Evolutionary conservation across 2,329 filamentous ascomycete species (phyloP).

Genomic region (Penicillium psychrosexuale): DNA sequence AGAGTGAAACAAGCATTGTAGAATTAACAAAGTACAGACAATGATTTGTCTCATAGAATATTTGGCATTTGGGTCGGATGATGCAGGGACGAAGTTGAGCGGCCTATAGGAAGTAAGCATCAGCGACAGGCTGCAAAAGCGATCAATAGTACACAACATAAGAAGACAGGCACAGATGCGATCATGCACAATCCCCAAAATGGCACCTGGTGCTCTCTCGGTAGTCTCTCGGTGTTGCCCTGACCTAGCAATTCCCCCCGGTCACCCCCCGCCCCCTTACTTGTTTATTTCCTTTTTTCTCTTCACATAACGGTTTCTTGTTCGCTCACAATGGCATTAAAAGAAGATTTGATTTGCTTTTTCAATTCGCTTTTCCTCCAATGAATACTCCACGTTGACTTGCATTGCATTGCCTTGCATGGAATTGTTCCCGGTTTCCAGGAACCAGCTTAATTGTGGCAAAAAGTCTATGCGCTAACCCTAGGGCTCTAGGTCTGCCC

Average conservation of each 20-base stretch:
- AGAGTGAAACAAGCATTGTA: background rate
- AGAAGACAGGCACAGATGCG: background rate
- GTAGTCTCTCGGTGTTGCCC: background rate
- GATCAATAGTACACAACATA: slow-evolving; percentile 6
- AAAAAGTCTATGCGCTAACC: slow-evolving; percentile 12
- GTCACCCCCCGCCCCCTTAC: background rate
- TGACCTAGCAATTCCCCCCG: background rate
- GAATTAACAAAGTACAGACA: slow-evolving; percentile 2
- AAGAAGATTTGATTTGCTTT: background rate
- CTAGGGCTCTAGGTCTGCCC: background rate
- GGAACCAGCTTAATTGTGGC: slow-evolving; percentile 11
- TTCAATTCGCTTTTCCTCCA: background rate
- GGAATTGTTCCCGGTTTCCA: slow-evolving; percentile 16
- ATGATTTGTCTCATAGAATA: slow-evolving; percentile 5
- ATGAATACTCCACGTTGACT: slow-evolving; percentile 12
- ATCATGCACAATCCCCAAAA: background rate
- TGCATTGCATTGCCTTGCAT: slow-evolving; percentile 26
- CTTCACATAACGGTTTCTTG: background rate
- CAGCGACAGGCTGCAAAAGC: background rate
- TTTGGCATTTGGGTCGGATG: slow-evolving; percentile 1
- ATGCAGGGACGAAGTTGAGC: slow-evolving; percentile 7
- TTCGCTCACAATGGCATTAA: background rate
- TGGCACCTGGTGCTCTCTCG: background rate
- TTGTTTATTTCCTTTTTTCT: background rate
- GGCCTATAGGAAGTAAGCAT: background rate